Evolutionary conservation across 441 rosid species (phyloP).

Genomic region (Capsella rubella): DNA sequence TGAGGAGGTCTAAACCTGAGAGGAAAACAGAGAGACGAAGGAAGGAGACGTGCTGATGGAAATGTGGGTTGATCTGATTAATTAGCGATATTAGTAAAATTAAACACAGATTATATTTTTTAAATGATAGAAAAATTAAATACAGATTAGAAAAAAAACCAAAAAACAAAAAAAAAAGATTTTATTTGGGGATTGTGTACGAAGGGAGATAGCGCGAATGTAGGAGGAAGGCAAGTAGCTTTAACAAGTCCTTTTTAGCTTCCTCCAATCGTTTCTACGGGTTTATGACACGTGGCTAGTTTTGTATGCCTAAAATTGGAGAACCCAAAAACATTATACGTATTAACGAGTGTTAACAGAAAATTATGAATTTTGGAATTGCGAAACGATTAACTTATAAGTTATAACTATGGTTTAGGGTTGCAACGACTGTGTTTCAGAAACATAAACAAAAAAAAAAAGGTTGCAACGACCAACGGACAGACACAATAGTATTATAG

Average conservation of each 20-base stretch:
- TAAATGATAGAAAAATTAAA: neutral
- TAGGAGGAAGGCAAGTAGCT: constrained; percentile 27
- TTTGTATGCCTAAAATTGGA: constrained; percentile 15
- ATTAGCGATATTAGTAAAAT: constrained; percentile 31
- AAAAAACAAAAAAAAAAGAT: neutral
- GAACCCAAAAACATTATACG: neutral
- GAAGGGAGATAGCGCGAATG: constrained; percentile 39
- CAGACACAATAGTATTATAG: too few species aligned
- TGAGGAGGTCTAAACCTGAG: constrained; percentile 38
- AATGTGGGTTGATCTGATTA: constrained; percentile 37
- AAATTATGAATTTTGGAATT: too few species aligned
- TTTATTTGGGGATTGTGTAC: constrained; percentile 36
- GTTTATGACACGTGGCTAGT: constrained; percentile 30
- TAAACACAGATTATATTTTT: neutral
- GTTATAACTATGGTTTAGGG: too few species aligned
- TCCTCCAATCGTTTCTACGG: constrained; percentile 35
- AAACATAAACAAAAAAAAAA: too few species aligned
- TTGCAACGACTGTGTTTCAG: too few species aligned
- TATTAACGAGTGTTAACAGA: neutral
- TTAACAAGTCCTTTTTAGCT: constrained; percentile 11
- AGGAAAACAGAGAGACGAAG: constrained; percentile 32
- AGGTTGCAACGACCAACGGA: too few species aligned
- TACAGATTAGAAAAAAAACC: constrained; percentile 22
- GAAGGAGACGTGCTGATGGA: constrained; percentile 40
- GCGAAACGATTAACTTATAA: too few species aligned